Evolutionary conservation across 805 yeast genomes (phyloP).

Genomic region (Clavispora carvajalis): DNA sequence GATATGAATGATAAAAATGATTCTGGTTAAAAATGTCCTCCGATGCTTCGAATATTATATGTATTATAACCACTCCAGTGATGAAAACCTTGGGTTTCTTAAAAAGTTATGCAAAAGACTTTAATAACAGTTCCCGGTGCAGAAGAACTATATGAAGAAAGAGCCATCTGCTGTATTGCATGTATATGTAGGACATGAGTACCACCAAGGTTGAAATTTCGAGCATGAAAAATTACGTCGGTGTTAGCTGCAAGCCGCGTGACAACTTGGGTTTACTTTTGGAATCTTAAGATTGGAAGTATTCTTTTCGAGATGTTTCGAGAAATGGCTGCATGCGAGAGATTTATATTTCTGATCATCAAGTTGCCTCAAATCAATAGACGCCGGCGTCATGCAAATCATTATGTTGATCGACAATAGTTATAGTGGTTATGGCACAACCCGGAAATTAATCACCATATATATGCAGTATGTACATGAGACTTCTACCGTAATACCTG

Average conservation of each 20-base stretch:
- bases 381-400: too few relatives aligned
- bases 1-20: background rate
- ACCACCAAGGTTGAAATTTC: background rate
- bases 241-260: background rate
- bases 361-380: too few relatives aligned
- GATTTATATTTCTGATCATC: too few relatives aligned
- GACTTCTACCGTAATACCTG: too few relatives aligned
- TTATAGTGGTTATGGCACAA: too few relatives aligned
- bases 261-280: too few relatives aligned
- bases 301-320: too few relatives aligned
- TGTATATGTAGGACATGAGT: background rate
- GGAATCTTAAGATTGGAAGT: too few relatives aligned
- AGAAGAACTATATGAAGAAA: background rate
- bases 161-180: background rate
- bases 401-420: too few relatives aligned
- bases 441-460: too few relatives aligned
- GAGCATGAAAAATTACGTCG: background rate
- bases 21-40: background rate
- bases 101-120: background rate
- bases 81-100: background rate
- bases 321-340: too few relatives aligned
- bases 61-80: background rate
- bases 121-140: background rate
- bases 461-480: too few relatives aligned
- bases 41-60: background rate